Base-by-base conservation (phyloP, 2,329 filamentous ascomycete species). In the Cladophialophora bantiana region DNA sequence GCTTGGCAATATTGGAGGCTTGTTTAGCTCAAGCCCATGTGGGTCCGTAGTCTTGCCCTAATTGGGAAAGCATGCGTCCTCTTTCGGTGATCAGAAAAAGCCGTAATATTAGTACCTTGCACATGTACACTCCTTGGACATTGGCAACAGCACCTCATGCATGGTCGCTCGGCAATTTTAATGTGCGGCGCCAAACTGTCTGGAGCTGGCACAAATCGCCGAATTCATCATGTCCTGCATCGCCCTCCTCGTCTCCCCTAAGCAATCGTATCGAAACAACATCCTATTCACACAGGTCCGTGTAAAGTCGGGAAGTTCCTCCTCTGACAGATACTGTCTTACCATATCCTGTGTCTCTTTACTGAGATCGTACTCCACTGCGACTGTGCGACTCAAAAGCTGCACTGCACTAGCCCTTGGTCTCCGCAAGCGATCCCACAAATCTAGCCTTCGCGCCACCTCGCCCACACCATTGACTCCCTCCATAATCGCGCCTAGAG, bases 401-500 rank as follows among this genome's bases (percentile, higher is more conserved):
- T 59, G 57, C n/a, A 34, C 40, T 7, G 57, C 57, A 10, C 57
- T 59, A 15, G 57, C 57, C 57, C 56, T 48, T 12, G 56, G 35
- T 50, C 35, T 59, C 56, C 57, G 57, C 36, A 59, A 34, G 57
- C 57, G 12, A 20, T 59, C n/a, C 57, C 57, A 59, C 7, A 50
- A 7, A 10, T 50, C 18, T 18, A 59, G 48, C 35, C 35, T 59
- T 52, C 13, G 36, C 12, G 20, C 15, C 7, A 50, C 45, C 45
- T 50, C 45, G 18, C 10, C 12, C 48, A 54, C 42, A 7, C 35
- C 59, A 3, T 10, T 35, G 26, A 62, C 45, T 32, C 42, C 59
- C 13, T 55, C 48, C 45, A 67, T 20, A 18, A 63, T 26, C 36
- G 62, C 52, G 26, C 55, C 60, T 18, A 67, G 36, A 6, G 54